phyloP scores from a whole-genome alignment of 805 yeast species.

The Ogataea methanolica region DNA sequence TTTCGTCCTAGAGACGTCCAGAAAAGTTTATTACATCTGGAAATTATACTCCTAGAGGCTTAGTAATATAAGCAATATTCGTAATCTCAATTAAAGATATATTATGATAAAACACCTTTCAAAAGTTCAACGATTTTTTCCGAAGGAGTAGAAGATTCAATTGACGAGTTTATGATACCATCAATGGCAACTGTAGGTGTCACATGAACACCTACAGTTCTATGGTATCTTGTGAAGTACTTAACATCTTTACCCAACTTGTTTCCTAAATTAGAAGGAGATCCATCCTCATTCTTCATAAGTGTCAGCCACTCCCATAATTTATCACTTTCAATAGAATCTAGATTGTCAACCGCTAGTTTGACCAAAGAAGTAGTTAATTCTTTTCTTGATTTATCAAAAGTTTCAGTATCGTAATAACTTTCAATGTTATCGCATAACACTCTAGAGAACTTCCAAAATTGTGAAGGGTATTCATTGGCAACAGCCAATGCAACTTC shows the following conservation, averaged over 20 bases:
- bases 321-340: constrained; percentile 30
- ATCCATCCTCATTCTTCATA: constrained; percentile 24
- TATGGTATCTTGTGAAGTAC: constrained; percentile 64
- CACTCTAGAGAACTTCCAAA: constrained; percentile 53
- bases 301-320: constrained; percentile 32
- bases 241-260: constrained; percentile 58
- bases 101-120: constrained; percentile 16
- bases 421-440: constrained; percentile 51
- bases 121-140: constrained; percentile 40
- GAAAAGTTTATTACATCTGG: no score
- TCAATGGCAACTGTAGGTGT: constrained; percentile 75
- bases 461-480: constrained; percentile 44
- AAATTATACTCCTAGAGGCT: no score
- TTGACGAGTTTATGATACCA: constrained; percentile 53
- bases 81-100: not conserved
- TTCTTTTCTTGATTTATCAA: constrained; percentile 49
- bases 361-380: constrained; percentile 50
- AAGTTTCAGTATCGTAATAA: constrained; percentile 61
- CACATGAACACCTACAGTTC: constrained; percentile 79
- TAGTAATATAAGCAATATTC: no score
- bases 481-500: constrained; percentile 73
- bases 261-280: constrained; percentile 53
- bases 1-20: no score
- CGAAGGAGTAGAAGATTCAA: constrained; percentile 59
- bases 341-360: constrained; percentile 35